Evolutionary conservation across 306 rosid species (phyloP).

Genomic region (Quercus engelmannii): DNA sequence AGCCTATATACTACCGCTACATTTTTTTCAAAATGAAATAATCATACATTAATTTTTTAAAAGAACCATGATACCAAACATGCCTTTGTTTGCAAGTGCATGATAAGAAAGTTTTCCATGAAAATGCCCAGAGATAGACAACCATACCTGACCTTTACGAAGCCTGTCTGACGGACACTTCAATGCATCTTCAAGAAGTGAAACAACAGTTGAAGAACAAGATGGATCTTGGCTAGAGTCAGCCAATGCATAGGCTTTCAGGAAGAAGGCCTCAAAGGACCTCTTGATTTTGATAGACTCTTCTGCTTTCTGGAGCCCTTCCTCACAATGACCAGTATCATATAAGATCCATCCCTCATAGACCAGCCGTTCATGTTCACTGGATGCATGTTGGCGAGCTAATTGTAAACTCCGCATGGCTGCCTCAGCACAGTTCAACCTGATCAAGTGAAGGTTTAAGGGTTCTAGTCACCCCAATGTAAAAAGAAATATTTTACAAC

Average conservation of each 20-base stretch:
- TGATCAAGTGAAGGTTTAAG: conserved; percentile 33
- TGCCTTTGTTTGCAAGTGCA: not conserved
- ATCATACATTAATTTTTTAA: not conserved
- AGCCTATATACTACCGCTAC: too few relatives aligned
- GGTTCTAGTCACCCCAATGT: conserved; percentile 10
- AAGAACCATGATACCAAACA: not conserved
- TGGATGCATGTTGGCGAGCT: conserved; percentile 86
- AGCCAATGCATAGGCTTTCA: conserved; percentile 91
- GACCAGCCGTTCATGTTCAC: conserved; percentile 75
- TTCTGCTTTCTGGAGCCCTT: conserved; percentile 87
- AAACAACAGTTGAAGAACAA: conserved; percentile 70
- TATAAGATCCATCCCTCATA: conserved; percentile 95
- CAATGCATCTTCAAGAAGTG: conserved; percentile 85
- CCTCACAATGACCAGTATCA: conserved; percentile 87
- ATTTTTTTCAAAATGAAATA: too few relatives aligned
- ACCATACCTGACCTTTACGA: conserved; percentile 93
- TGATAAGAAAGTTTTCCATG: not conserved
- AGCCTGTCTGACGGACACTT: conserved; percentile 91
- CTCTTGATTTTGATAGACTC: conserved; percentile 79
- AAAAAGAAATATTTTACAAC: not conserved
- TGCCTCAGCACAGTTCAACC: conserved; percentile 88
- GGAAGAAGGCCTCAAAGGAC: conserved; percentile 90
- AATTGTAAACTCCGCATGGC: conserved; percentile 89
- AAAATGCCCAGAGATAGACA: conserved; percentile 14
- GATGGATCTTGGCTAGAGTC: conserved; percentile 76